Evolutionary conservation across 2,329 filamentous ascomycete genomes (phyloP), one percentile per base, ranked within the genome.

Genomic region (Colletotrichum eremochloae): DNA sequence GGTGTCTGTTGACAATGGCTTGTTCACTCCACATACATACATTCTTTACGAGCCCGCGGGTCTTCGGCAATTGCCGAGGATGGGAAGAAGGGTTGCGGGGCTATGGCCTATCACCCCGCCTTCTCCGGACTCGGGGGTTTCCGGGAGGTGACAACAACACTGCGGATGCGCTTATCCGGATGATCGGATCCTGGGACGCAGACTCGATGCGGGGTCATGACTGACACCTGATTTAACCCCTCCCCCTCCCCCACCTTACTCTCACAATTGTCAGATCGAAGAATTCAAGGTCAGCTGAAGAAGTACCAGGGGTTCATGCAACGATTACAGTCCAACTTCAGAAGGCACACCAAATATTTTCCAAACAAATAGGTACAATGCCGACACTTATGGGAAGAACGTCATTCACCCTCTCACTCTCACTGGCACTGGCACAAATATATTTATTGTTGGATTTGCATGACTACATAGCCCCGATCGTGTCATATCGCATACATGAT

Each of bases 121-220:
- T 20, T 15, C 64, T 57, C 63, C 24, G 12, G 31, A 29, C 15
- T 58, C 58, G 60, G 68, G 56, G 68, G 50, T 71, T 63, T 71
- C 68, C 68, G 63, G 67, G 50, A 11, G 48, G 61, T 63, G 56
- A 57, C 57, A 65, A 63, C 64, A 63, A 58, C 48, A 29, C 63
- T 15, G 40, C 14, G 14, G 11, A 29, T 63, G 50, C 48, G 46
- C 53, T 60, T 68, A 63, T 72, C 65, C 69, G 65, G 24, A 24
- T 24, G 24, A 24, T 24, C 1, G 24, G 24, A 14, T 11, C 31
- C 58, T 24, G 15, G 42, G 20, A 24, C 9, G n/a, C 40, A n/a
- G 31, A 52, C 29, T 44, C 14, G 18, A 46, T 68, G 64, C 52
- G 68, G 68, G 24, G 24, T 24, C 24, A 71, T 44, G 42, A 48